Evolutionary conservation across 768 basidiomycete genomes (phyloP).

Genomic region (Leccinum rimulosum): DNA sequence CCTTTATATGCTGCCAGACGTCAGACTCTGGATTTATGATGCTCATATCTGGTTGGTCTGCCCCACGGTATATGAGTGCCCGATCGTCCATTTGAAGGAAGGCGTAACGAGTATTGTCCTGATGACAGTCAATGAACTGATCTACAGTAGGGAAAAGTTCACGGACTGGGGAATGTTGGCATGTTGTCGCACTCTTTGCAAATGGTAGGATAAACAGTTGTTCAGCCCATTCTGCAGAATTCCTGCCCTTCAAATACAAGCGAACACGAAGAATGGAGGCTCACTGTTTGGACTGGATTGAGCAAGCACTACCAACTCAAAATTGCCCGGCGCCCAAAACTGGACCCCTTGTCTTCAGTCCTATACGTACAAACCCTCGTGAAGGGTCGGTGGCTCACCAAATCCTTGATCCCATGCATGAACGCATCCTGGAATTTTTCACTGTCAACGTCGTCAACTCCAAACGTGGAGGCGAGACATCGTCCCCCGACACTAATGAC

Average conservation of each 20-base stretch:
- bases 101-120: constrained; percentile 96
- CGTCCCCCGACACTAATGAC: constrained; percentile 88
- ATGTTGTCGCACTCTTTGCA: constrained; percentile 91
- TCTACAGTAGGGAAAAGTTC: not conserved
- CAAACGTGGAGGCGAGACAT: constrained; percentile 77
- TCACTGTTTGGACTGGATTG: constrained; percentile 50
- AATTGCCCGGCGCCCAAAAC: constrained; percentile 96
- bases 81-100: constrained; percentile 96
- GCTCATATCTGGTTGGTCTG: constrained; percentile 97
- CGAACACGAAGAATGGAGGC: constrained; percentile 8
- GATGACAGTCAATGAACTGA: constrained; percentile 7
- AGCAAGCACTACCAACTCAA: constrained; percentile 79
- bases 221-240: constrained; percentile 49
- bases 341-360: constrained; percentile 28
- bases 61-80: constrained; percentile 89
- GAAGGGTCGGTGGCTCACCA: constrained; percentile 48
- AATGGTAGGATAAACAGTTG: constrained; percentile 88
- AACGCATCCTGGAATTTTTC: constrained; percentile 75
- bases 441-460: constrained; percentile 62
- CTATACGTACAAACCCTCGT: not conserved
- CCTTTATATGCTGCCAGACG: constrained; percentile 98
- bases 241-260: not conserved
- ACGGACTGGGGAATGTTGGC: constrained; percentile 86
- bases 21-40: constrained; percentile 97
- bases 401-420: constrained; percentile 72